These are phyloP conservation scores for Podospora appendiculata DNA, from an alignment of 495 filamentous ascomycete genomes.

Conservation along the genomic window DNA sequence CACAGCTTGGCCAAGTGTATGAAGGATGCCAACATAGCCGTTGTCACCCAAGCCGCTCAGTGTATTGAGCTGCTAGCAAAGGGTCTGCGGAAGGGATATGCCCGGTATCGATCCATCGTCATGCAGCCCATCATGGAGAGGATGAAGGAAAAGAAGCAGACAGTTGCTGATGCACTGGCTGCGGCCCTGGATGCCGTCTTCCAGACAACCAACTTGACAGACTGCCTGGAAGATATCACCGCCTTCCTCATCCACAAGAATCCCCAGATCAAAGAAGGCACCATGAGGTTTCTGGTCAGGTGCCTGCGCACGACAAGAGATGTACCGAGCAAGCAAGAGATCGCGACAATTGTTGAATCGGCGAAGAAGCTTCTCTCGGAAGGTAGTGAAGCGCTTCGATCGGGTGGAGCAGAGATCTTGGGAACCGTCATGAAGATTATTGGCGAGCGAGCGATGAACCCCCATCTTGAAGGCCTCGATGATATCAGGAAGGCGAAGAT, in stretches of 20 bases:
- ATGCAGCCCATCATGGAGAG: conserved; percentile 87
- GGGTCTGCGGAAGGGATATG: conserved; percentile 70
- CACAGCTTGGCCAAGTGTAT: conserved; percentile 82
- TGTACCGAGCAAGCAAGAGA: conserved; percentile 74
- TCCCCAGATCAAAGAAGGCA: conserved; percentile 92
- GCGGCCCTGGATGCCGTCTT: conserved; percentile 86
- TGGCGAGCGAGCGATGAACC: conserved; percentile 93
- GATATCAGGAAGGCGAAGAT: conserved; percentile 95
- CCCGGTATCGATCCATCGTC: conserved; percentile 70
- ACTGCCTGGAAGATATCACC: conserved; percentile 81
- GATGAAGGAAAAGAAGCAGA: conserved; percentile 92
- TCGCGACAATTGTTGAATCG: conserved; percentile 75
- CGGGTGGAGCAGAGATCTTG: conserved; percentile 82
- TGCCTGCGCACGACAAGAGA: conserved; percentile 78
- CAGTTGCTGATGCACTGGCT: conserved; percentile 79
- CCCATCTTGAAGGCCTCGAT: conserved; percentile 89
- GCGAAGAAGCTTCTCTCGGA: conserved; percentile 86
- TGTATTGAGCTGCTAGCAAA: conserved; percentile 90
- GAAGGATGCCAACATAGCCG: conserved; percentile 97
- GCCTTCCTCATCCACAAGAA: conserved; percentile 90
- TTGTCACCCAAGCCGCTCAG: conserved; percentile 88
- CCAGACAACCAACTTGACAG: conserved; percentile 63
- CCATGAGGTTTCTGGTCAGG: conserved; percentile 80
- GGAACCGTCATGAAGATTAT: conserved; percentile 98
- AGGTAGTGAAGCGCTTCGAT: conserved; percentile 72